phyloP scores from a whole-genome alignment of 495 filamentous ascomycete genomes.

The Xylaria telfairii region DNA sequence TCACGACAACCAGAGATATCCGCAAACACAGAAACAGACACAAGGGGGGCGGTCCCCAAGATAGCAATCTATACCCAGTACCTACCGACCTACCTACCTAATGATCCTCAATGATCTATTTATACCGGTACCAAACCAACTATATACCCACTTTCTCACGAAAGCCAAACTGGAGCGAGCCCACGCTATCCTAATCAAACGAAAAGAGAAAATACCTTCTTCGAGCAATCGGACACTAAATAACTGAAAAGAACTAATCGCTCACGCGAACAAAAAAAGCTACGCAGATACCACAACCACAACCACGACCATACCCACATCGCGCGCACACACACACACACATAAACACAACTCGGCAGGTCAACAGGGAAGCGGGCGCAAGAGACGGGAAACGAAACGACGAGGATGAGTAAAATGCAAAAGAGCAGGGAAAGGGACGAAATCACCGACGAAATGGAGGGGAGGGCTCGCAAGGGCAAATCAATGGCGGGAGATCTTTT shows the following conservation, averaged over 20 bases:
- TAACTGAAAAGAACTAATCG: slow-evolving; percentile 26
- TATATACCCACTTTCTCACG: slow-evolving; percentile 21
- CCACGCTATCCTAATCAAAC: background rate
- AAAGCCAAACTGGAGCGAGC: background rate
- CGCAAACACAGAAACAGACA: background rate
- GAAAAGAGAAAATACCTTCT: background rate
- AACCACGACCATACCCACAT: background rate
- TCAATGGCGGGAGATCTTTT: slow-evolving; percentile 1
- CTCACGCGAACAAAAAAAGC: slow-evolving; percentile 23
- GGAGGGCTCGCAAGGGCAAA: slow-evolving; percentile 4
- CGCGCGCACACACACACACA: background rate
- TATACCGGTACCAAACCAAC: background rate
- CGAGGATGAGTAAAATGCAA: background rate
- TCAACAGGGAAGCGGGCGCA: background rate
- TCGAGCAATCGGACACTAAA: slow-evolving; percentile 25
- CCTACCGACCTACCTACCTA: slow-evolving; percentile 1
- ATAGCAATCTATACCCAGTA: background rate
- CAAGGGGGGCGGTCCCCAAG: background rate
- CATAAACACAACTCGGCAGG: slow-evolving; percentile 1
- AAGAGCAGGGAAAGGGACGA: background rate
- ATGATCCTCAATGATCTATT: background rate
- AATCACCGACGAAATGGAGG: background rate
- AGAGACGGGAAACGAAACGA: slow-evolving; percentile 1
- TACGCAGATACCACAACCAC: slow-evolving; percentile 16
- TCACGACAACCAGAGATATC: slow-evolving; percentile 20